Evolutionary conservation across 2,329 filamentous ascomycete species (phyloP).

Genomic region (Fonsecaea nubica): DNA sequence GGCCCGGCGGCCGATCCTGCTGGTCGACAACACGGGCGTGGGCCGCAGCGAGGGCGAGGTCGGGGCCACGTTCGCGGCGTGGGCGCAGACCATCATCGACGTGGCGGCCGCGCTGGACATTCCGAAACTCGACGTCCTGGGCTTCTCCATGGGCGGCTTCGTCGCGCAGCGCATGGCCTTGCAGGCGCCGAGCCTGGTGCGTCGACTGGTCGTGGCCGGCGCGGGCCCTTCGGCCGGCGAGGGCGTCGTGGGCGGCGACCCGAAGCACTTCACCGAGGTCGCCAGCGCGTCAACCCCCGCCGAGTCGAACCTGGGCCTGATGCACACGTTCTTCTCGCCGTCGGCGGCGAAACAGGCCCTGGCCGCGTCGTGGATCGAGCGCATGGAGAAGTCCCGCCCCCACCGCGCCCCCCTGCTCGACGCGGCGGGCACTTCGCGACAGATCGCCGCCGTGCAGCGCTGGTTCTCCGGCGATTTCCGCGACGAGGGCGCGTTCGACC

Average conservation of each 20-base stretch:
- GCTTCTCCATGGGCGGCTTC: constrained; percentile 60
- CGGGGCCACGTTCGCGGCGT: constrained; percentile 48
- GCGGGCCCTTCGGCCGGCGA: constrained; percentile 49
- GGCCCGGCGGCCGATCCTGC: constrained; percentile 51
- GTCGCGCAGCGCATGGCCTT: constrained; percentile 56
- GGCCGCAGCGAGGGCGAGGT: constrained; percentile 55
- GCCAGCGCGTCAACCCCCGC: constrained; percentile 21
- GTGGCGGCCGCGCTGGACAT: constrained; percentile 45
- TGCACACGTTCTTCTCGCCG: constrained; percentile 25
- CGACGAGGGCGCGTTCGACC: constrained; percentile 26
- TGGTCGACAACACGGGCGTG: constrained; percentile 58
- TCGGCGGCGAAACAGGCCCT: constrained; percentile 22
- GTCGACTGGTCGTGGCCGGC: constrained; percentile 54
- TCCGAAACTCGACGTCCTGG: constrained; percentile 54
- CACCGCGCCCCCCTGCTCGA: constrained; percentile 20
- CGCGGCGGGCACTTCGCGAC: constrained; percentile 17
- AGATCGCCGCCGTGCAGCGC: constrained; percentile 19
- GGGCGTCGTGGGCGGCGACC: constrained; percentile 20
- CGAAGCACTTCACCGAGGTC: constrained; percentile 23
- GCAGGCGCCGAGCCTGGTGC: constrained; percentile 46
- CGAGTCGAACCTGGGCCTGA: constrained; percentile 14
- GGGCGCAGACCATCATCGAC: constrained; percentile 43
- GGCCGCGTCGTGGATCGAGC: constrained; percentile 21
- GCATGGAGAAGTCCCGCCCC: constrained; percentile 15
- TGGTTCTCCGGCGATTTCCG: constrained; percentile 23